Base-by-base conservation (phyloP, 768 basidiomycete species). In the Lanmaoa rubissima region DNA sequence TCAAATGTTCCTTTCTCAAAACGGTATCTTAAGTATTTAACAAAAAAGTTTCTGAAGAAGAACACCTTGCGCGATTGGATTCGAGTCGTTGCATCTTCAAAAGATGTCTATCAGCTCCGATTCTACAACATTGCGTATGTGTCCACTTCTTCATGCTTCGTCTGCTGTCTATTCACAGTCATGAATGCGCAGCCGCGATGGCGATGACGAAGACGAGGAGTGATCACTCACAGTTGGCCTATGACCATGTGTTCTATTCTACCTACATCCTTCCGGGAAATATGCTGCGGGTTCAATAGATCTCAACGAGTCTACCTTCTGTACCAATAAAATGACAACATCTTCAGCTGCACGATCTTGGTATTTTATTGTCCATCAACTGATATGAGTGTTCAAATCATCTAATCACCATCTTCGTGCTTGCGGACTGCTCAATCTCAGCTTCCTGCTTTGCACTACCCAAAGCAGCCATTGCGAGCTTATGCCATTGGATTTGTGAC, bases 11-110 rank as follows among this genome's bases (percentile, higher is more conserved):
- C 92, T 54, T 89, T 98, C 78, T 98, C 96, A 49, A 98, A 98
- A 79, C 84, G 92, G 55, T 98, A 97, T 76, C 86, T 98, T 73
- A 98, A 98, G 78, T 99, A 98, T 78, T 82, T 98, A 59, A 98
- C 96, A 61, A 98, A 98, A 84, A 96, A 96, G 81, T 95, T 93
- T 83, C 82, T 98, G 77, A 98, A 98, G 85, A 97, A 97, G 85
- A 94, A 95, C 79, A 78, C 81, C 44, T 82, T 97, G 66, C 88
- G 94, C 63, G 95, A 98, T 78, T 98, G 94, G 91, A 93, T 98
- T 73, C 94, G 94, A 54, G 96, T 99, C 63, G 93, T 98, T 64
- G 93, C 97, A 41, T 87, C 93, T 32, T 82, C 86, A 52, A 97
- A 98, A 80, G 92, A 97, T 73, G 84, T 82, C 66, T 99, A 98